Evolutionary conservation across 495 filamentous ascomycete genomes (phyloP).

Genomic region (Aspergillus sclerotioniger): DNA sequence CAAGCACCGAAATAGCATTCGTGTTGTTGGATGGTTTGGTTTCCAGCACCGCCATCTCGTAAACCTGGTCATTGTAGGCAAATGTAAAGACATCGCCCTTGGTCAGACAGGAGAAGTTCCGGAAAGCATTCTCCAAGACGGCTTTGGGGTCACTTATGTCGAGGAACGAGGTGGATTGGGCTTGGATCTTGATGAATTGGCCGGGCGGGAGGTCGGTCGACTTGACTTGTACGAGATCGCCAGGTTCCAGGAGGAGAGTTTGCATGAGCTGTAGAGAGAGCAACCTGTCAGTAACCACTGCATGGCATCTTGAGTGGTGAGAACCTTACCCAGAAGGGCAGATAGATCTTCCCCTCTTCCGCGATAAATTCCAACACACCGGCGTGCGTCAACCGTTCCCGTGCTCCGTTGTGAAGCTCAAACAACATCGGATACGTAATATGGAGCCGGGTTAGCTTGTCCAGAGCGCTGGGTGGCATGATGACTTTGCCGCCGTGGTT

Average conservation of each 20-base stretch:
- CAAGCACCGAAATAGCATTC: conserved; percentile 83
- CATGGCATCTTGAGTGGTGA: neutral
- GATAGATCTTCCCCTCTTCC: conserved; percentile 93
- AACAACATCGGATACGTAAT: conserved; percentile 98
- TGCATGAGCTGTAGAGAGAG: conserved; percentile 74
- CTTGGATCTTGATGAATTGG: conserved; percentile 90
- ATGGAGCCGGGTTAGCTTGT: conserved; percentile 93
- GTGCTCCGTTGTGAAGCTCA: conserved; percentile 84
- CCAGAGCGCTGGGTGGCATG: conserved; percentile 88
- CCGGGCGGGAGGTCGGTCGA: conserved; percentile 88
- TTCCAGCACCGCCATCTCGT: conserved; percentile 88
- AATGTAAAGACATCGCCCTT: conserved; percentile 94
- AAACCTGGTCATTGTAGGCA: conserved; percentile 88
- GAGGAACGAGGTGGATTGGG: conserved; percentile 85
- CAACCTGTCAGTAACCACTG: conserved; percentile 3
- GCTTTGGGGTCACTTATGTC: conserved; percentile 97
- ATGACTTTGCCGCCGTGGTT: conserved; percentile 98
- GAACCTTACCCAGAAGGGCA: conserved; percentile 83
- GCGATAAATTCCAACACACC: conserved; percentile 97
- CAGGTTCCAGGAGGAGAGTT: conserved; percentile 80
- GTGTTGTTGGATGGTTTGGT: conserved; percentile 77
- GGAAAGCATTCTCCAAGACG: conserved; percentile 94
- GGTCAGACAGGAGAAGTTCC: conserved; percentile 89
- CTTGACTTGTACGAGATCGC: conserved; percentile 91
- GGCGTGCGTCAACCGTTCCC: conserved; percentile 76